Evolutionary conservation across 495 filamentous ascomycete species (phyloP), one percentile per base, ranked within the genome.

Genomic region (Xylaria telfairii): DNA sequence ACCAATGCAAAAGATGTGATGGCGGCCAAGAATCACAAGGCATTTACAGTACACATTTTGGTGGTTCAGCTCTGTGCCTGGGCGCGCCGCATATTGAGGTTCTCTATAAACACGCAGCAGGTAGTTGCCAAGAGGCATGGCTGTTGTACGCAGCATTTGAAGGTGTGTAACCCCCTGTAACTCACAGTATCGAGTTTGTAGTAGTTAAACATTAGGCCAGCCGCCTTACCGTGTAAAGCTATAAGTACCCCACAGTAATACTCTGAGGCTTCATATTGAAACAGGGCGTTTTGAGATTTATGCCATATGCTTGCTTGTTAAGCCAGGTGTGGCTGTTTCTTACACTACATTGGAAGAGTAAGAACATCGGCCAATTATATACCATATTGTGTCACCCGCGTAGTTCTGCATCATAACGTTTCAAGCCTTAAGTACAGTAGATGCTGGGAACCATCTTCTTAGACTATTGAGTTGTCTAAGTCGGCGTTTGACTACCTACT

Each of bases 11-110:
- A n/a, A 65, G 62, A 21, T 51, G 28, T 65, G 44, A 51, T 44
- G 24, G 47, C 60, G 54, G 66, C 54, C 12, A 37, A n/a, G 39
- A 59, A 37, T 53, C 41, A 67, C 65, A 30, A 13, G 34, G 51
- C 49, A 46, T n/a, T n/a, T n/a, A n/a, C n/a, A n/a, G n/a, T n/a
- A n/a, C n/a, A n/a, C n/a, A n/a, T 47, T 32, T 53, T 49, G 61
- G 42, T 63, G 61, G 59, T 49, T 41, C 46, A 66, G 64, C 64
- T 66, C 34, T 28, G 19, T 30, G 44, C 28, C 26, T 65, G 19
- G 62, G 24, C 15, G 13, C 6, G 53, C 53, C 6, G 53, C 53
- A 57, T n/a, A 34, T 46, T 26, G 21, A 17, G 21, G 60, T 63
- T 8, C 21, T 34, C 17, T 49, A 21, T n/a, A n/a, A n/a, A n/a